Conservation (phyloP, 1,139 yeast species). For the Candida sanyaensis region DNA sequence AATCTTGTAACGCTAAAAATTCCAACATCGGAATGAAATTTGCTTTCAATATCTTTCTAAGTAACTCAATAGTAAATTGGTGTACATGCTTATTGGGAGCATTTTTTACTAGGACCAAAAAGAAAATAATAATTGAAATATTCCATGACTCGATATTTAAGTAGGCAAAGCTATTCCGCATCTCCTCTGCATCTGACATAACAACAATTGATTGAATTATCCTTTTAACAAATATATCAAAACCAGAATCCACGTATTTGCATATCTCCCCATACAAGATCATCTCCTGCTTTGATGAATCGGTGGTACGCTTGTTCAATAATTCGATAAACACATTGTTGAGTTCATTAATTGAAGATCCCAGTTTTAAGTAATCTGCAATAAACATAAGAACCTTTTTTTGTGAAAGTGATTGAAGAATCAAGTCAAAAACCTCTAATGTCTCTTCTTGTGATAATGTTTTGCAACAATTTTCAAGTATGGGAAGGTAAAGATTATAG, state of each 20-base stretch:
- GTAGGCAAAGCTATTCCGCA: slow-evolving; percentile 20
- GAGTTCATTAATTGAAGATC: slow-evolving; percentile 14
- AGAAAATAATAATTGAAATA: slow-evolving; percentile 30
- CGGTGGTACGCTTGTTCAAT: slow-evolving; percentile 20
- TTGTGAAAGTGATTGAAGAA: slow-evolving; percentile 25
- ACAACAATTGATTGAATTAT: slow-evolving; percentile 38
- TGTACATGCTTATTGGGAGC: slow-evolving; percentile 36
- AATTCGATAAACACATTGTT: slow-evolving; percentile 18
- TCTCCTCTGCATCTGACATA: slow-evolving; percentile 26
- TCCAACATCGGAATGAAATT: slow-evolving; percentile 8
- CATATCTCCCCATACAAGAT: slow-evolving; percentile 28
- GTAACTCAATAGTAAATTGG: slow-evolving; percentile 15
- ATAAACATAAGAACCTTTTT: slow-evolving; percentile 23
- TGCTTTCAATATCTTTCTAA: slow-evolving; percentile 2
- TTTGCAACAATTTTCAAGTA: slow-evolving; percentile 14
- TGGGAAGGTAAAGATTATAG: slow-evolving; percentile 14
- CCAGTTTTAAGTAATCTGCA: slow-evolving; percentile 18
- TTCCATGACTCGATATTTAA: slow-evolving; percentile 33
- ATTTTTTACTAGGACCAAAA: slow-evolving; percentile 31
- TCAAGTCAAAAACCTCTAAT: slow-evolving; percentile 23
- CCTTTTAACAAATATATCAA: slow-evolving; percentile 30
- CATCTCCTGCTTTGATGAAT: slow-evolving; percentile 23
- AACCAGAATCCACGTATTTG: slow-evolving; percentile 21
- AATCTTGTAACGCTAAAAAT: slow-evolving; percentile 12
- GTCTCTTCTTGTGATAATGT: slow-evolving; percentile 19